Evolutionary conservation across 202 grass and related monocot genomes (phyloP), one percentile per base, ranked within the genome.

Genomic region (Cymbopogon flexuosus): DNA sequence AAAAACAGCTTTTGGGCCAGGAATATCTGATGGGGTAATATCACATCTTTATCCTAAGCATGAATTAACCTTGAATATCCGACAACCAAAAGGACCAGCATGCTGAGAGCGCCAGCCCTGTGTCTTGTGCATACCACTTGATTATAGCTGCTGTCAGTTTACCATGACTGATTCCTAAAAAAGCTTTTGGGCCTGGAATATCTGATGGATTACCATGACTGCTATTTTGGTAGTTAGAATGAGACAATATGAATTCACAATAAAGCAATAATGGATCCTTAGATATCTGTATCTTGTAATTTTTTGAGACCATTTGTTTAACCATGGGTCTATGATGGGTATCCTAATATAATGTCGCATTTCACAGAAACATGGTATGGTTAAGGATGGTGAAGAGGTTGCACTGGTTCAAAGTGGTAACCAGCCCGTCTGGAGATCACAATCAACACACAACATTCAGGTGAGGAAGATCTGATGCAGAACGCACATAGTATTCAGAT

Each of bases 361-460:
- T 76, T 67, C 19, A 79, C 86, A 98, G 96, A 89, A 93, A 60
- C 88, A 91, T 79, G 96, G 96, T 47, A 93, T 93, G 90, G 74
- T 93, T 51, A 98, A 91, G 81, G 90, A 95, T 43, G 90, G 90
- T 2, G 92, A 98, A 77, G 82, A 95, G 77, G 90, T 98, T 73
- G 90, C 96, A 73, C 92, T 98, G 1, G 78, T 95, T 77, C 96
- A 98, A 81, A 98, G 96, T 78, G 96, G 96, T 36, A 89, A 47
- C 16, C 90, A 85, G 66, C 92, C 96, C 21, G 95, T 99, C 84
- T 99, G 96, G 96, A 89, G 92, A 87, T 99, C 92, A 11, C 96
- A 99, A 80, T 95, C 92, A 65, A 95, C 88, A 54, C 96, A 99
- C 70, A 93, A 91, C 64, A 95, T 95, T 85, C 96, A 99, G 86